A percentile compares a stretch with the other conserved stretches of the same genome.
phyloP scores from a whole-genome alignment of 805 yeast genomes.

The Ogataea pilisensis region DNA sequence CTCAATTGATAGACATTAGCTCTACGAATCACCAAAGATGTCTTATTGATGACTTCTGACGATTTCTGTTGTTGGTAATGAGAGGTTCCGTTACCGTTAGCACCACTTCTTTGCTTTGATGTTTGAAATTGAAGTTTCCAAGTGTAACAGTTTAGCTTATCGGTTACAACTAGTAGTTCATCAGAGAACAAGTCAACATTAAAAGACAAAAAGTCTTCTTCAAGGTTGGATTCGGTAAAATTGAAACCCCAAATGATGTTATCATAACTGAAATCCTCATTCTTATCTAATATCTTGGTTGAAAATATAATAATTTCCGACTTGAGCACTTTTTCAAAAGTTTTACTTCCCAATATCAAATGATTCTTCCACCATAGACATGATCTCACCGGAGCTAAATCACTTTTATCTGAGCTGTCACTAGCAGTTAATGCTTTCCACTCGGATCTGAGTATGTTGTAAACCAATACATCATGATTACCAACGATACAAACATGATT shows the following conservation, averaged over 20 bases:
- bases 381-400: conserved; percentile 30
- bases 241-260: conserved; percentile 33
- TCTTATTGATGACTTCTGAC: not conserved
- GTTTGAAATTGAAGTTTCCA: conserved; percentile 25
- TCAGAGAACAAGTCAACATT: conserved; percentile 27
- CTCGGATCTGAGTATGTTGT: conserved; percentile 34
- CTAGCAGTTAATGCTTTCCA: conserved; percentile 43
- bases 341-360: conserved; percentile 27
- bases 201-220: conserved; percentile 27
- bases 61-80: not conserved
- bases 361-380: conserved; percentile 36
- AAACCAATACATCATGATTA: conserved; percentile 40
- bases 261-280: conserved; percentile 24
- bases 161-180: conserved; percentile 30
- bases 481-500: conserved; percentile 48
- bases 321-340: conserved; percentile 19
- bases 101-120: too few relatives aligned
- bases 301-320: conserved; percentile 31
- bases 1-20: conserved; percentile 26
- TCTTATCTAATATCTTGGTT: conserved; percentile 18
- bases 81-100: not conserved
- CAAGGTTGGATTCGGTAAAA: conserved; percentile 24
- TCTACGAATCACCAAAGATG: conserved; percentile 17
- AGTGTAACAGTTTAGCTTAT: conserved; percentile 31
- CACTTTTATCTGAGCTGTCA: conserved; percentile 25